Evolutionary conservation across 1,284 basidiomycete genomes (phyloP).

Genomic region (Ustilago nuda): DNA sequence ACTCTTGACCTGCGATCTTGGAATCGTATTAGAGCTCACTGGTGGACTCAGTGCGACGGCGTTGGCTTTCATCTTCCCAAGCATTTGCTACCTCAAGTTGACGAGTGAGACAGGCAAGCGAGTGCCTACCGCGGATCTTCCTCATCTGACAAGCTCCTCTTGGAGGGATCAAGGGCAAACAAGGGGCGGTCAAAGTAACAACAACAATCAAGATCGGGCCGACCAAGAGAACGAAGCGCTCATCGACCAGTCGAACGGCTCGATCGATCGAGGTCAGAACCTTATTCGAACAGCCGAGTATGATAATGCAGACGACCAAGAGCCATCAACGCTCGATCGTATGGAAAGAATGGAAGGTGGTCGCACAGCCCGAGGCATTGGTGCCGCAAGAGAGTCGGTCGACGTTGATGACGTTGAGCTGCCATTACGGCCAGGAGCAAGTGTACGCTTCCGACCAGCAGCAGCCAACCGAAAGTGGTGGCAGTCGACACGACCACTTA

Average conservation of each 20-base stretch:
- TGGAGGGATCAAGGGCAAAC: constrained; percentile 18
- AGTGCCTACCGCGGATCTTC: constrained; percentile 39
- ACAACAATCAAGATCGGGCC: constrained; percentile 4
- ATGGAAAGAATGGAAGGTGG: constrained; percentile 48
- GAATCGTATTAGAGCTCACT: constrained; percentile 96
- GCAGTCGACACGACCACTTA: constrained; percentile 64
- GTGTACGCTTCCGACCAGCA: constrained; percentile 46
- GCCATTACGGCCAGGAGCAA: constrained; percentile 65
- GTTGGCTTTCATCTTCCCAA: constrained; percentile 83
- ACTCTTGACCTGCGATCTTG: constrained; percentile 93
- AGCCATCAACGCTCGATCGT: constrained; percentile 25
- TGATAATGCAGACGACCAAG: constrained; percentile 41
- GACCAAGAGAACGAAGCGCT: constrained; percentile 26
- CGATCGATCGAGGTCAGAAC: constrained; percentile 21
- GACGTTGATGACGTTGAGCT: constrained; percentile 63
- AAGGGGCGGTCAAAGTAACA: background rate
- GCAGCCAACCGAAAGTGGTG: constrained; percentile 62
- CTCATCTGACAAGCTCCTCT: constrained; percentile 32
- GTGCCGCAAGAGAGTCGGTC: constrained; percentile 28
- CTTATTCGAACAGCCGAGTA: constrained; percentile 36
- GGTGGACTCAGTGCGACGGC: constrained; percentile 94
- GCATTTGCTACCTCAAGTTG: constrained; percentile 67
- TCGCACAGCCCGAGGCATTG: constrained; percentile 5
- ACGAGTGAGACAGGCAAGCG: constrained; percentile 54
- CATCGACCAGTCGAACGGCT: constrained; percentile 34